Conservation (phyloP, 78 protist species). For the Protostelium mycophagum region DNA sequence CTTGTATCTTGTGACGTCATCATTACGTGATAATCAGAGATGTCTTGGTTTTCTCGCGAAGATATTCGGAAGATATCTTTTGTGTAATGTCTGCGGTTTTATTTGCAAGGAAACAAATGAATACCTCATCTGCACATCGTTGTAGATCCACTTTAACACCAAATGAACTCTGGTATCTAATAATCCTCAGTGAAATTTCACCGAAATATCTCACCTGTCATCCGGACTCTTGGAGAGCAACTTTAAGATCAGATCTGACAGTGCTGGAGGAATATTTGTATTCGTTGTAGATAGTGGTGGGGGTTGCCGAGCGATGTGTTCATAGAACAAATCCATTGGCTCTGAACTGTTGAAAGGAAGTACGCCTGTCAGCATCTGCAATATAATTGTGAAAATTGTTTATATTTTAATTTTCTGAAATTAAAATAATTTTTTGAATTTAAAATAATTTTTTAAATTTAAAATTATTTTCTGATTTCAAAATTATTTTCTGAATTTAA, state of each 20-base stretch:
- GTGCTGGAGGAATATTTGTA: not conserved
- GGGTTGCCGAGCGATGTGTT: not conserved
- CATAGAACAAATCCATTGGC: not conserved
- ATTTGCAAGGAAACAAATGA: no score
- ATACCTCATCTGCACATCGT: not conserved
- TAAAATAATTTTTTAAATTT: no score
- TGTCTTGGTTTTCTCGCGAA: no score
- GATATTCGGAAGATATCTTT: no score
- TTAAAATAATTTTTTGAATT: not conserved
- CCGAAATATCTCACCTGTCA: not conserved
- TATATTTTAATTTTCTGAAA: not conserved
- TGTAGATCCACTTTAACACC: not conserved
- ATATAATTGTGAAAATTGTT: not conserved
- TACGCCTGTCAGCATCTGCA: not conserved
- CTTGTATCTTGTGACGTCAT: no score
- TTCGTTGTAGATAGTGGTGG: not conserved
- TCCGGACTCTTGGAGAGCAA: not conserved
- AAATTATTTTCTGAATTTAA: no score
- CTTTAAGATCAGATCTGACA: not conserved
- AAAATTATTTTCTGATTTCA: no score
- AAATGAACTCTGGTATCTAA: not conserved
- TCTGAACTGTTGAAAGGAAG: not conserved
- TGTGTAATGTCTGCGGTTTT: no score
- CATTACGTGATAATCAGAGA: no score
- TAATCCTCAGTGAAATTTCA: not conserved